Evolutionary conservation across 768 basidiomycete species (phyloP), one percentile per base, ranked within the genome.

Genomic region (Termitomyces sp.): DNA sequence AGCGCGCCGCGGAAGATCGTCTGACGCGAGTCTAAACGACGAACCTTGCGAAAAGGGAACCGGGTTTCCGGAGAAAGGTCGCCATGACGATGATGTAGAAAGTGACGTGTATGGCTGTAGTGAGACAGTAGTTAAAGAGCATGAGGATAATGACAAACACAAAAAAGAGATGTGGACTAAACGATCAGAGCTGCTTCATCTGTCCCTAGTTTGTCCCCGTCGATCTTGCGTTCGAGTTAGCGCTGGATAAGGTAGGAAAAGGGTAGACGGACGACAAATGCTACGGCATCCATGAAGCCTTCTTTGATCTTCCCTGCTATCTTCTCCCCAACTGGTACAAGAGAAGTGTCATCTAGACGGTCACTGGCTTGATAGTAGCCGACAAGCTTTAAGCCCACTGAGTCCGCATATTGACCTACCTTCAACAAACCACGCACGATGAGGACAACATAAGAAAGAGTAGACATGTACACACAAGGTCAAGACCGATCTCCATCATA

Each of bases 401-500:
- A 76, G 35, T 78, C 78, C 7, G 88, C 87, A 59, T 88, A 76
- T 61, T 79, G 77, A 47, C 68, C 74, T 40, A 84, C 86, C 88
- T 90, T 67, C 44, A 56, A 22, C 8, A 58, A 36, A 57, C 38
- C 33, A 56, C 22, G 43, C 43, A 20, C 12, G 12, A 22, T 44
- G 5, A 44, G 43, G 3, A 22, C 20, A 44, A 22, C 4, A 44
- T 2, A 2, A 13, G 2, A 13, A 22, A 9, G 4, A 7, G 20
- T 22, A 22, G 43, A 22, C 6, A 44, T 5, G 20, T 13, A 44
- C 43, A 63, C 62, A 89, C 90, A 66, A 90, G 73, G 64, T 90
- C 88, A 43, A 92, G 78, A 26, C 89, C 91, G 59, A 90, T 85
- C 68, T 92, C 90, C 87, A 91, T 91, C 85, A 88, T 88, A 4